These are phyloP conservation scores for Curvularia lunata DNA, from an alignment of 2,329 filamentous ascomycete species.

Conservation along the genomic window DNA sequence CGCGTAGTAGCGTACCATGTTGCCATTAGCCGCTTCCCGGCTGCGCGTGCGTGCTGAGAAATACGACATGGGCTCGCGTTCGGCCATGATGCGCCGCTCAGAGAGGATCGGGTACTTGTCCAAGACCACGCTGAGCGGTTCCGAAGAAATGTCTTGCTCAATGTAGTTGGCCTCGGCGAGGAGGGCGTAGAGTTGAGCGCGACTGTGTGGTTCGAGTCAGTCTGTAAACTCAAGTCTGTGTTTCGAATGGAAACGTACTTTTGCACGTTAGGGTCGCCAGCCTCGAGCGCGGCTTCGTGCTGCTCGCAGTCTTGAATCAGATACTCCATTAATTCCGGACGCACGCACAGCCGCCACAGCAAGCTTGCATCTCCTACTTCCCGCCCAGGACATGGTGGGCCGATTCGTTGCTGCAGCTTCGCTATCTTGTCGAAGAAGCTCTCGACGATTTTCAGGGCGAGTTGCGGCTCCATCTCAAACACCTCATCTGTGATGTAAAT, in stretches of 20 bases:
- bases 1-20: constrained; percentile 38
- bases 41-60: constrained; percentile 28
- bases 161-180: constrained; percentile 32
- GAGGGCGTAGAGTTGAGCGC: constrained; percentile 34
- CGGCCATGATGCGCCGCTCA: constrained; percentile 27
- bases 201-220: constrained; percentile 16
- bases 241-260: constrained; percentile 18
- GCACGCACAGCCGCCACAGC: constrained; percentile 43
- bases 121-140: constrained; percentile 12
- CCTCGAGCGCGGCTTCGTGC: constrained; percentile 26
- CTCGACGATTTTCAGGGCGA: constrained; percentile 48
- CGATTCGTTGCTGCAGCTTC: constrained; percentile 21
- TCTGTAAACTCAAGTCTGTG: neutral
- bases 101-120: constrained; percentile 44
- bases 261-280: constrained; percentile 21
- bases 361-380: constrained; percentile 31
- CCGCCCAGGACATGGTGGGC: constrained; percentile 23
- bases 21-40: constrained; percentile 32
- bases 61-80: constrained; percentile 30
- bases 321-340: constrained; percentile 40
- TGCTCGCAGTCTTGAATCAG: constrained; percentile 30
- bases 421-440: constrained; percentile 42
- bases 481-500: constrained; percentile 55
- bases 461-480: constrained; percentile 47
- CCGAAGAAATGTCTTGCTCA: constrained; percentile 30